Evolutionary conservation across 768 basidiomycete species (phyloP), one percentile per base, ranked within the genome.

Genomic region (Mycena epipterygia): DNA sequence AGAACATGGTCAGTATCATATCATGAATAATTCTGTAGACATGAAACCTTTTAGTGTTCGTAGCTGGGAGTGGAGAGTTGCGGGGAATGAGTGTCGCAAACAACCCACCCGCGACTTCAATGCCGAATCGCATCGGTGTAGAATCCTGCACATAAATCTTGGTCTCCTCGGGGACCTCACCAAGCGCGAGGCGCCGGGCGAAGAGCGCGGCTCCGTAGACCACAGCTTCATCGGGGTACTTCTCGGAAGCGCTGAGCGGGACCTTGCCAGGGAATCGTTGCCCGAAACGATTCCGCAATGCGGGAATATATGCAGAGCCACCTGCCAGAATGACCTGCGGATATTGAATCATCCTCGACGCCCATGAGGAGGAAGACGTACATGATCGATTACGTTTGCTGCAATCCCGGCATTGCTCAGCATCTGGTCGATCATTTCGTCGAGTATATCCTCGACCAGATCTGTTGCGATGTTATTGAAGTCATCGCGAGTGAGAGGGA

Each of bases 141-240:
- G 35, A 25, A 23, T 48, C 27, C 23, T 57, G 55, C 3, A 37
- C 27, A 17, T 57, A 29, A 6, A 65, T 33, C 33, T 57, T 56
- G 14, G 16, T 35, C 9, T 56, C 55, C 2, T 46, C 42, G 8
- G 55, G 64, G 12, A 65, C 64, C 32, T 35, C 9, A 17, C 55
- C 55, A 2, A 56, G 64, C 17, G 55, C 44, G 3, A 65, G 25
- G 23, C 53, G 64, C 25, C 55, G 29, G 7, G 42, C 64, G 12
- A 57, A 48, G 0, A 65, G 14, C 0, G 64, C 44, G 2, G 64
- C 64, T 0, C 64, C 64, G 42, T 65, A 57, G 2, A 65, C 64
- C 25, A 57, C 55, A 2, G 55, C 55, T 9, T 57, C 64, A n/a
- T 65, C 55, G 1, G 64, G 64, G 30, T 57, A 30, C 0, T 5